These are phyloP conservation scores for Cladosporium sp. DNA, from an alignment of 2,329 filamentous ascomycete species.

Conservation along the genomic window DNA sequence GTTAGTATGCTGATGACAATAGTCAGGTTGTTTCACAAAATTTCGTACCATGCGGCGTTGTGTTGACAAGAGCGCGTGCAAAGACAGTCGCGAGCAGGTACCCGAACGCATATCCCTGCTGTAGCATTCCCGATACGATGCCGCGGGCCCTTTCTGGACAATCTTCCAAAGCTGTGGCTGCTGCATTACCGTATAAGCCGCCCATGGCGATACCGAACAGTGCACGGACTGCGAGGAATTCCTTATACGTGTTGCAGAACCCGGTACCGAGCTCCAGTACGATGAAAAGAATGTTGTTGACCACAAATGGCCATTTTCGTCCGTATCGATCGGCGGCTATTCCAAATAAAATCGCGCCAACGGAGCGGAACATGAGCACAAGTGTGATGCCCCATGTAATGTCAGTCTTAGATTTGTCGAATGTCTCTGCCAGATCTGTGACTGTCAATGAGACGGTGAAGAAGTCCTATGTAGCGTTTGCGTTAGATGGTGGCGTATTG, in stretches of 20 bases:
- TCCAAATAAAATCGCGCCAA: constrained; percentile 60
- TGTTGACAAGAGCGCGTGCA: constrained; percentile 64
- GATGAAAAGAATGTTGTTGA: constrained; percentile 63
- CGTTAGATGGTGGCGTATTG: neutral
- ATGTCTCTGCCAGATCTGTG: constrained; percentile 52
- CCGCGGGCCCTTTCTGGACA: constrained; percentile 60
- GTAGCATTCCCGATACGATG: constrained; percentile 61
- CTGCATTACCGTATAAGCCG: constrained; percentile 61
- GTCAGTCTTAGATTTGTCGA: constrained; percentile 55
- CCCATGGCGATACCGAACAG: constrained; percentile 67
- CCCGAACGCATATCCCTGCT: constrained; percentile 65
- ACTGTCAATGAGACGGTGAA: constrained; percentile 63
- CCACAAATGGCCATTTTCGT: constrained; percentile 52
- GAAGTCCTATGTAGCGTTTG: constrained; percentile 46
- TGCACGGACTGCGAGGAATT: constrained; percentile 60
- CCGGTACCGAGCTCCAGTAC: constrained; percentile 61
- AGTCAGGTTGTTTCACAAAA: neutral
- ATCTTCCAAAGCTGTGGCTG: constrained; percentile 63
- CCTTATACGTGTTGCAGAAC: constrained; percentile 58
- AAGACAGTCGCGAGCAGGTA: constrained; percentile 56
- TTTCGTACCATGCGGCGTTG: constrained; percentile 64
- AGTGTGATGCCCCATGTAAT: constrained; percentile 61
- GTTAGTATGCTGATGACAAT: neutral
- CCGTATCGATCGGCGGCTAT: constrained; percentile 37
- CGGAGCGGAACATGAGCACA: constrained; percentile 61